Conservation (phyloP, 768 basidiomycete species). For the Auriscalpium orientale region DNA sequence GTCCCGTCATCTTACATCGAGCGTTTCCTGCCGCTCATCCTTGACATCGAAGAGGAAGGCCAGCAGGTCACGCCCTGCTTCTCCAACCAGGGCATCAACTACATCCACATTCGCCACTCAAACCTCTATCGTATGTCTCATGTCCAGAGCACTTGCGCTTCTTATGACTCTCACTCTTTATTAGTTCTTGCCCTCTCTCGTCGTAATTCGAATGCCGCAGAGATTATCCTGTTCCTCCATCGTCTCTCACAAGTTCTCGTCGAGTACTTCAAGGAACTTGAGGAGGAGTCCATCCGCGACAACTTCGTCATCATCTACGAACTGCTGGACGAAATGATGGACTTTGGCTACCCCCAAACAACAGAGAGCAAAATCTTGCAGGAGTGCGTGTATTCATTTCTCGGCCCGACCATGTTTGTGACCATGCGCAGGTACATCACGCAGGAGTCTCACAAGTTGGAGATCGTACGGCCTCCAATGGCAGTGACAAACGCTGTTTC, state of each 20-base stretch:
- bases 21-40: slow-evolving; percentile 84
- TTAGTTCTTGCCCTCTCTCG: slow-evolving; percentile 93
- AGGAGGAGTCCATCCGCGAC: slow-evolving; percentile 97
- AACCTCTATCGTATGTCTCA: slow-evolving; percentile 82
- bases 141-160: not conserved
- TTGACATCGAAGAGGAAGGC: slow-evolving; percentile 96
- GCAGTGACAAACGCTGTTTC: slow-evolving; percentile 98
- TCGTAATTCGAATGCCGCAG: slow-evolving; percentile 91
- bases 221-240: slow-evolving; percentile 95
- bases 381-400: slow-evolving; percentile 43
- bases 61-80: slow-evolving; percentile 96
- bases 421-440: slow-evolving; percentile 77
- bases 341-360: slow-evolving; percentile 98
- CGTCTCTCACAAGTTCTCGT: slow-evolving; percentile 86
- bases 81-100: slow-evolving; percentile 91
- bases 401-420: not conserved
- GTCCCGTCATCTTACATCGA: slow-evolving; percentile 86
- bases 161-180: not conserved
- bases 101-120: slow-evolving; percentile 97
- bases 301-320: slow-evolving; percentile 99
- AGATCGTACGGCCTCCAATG: slow-evolving; percentile 87
- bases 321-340: slow-evolving; percentile 99
- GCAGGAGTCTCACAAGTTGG: slow-evolving; percentile 95
- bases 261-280: slow-evolving; percentile 99
- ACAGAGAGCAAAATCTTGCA: slow-evolving; percentile 99